phyloP scores from a whole-genome alignment of 768 basidiomycete genomes.

The Lepiota brunneoincarnata region DNA sequence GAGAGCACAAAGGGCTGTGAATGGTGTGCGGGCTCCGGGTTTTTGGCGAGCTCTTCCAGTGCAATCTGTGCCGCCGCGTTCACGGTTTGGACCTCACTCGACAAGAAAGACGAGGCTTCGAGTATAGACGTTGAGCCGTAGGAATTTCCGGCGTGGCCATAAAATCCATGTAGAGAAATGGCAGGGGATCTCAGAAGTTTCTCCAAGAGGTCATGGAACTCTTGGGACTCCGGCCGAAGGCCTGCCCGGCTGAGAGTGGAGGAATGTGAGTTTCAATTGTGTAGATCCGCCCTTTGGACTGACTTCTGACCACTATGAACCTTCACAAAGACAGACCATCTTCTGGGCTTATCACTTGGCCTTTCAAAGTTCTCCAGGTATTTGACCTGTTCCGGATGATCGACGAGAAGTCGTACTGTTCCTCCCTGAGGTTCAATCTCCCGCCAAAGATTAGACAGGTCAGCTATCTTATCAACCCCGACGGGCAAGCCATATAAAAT shows the following conservation, averaged over 20 bases:
- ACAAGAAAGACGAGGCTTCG: conserved; percentile 64
- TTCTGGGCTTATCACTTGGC: conserved; percentile 31
- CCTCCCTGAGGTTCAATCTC: conserved; percentile 55
- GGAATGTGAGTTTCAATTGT: conserved; percentile 14
- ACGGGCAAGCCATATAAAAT: conserved; percentile 81
- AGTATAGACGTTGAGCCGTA: conserved; percentile 71
- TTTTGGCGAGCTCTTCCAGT: conserved; percentile 40
- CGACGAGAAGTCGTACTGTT: conserved; percentile 65
- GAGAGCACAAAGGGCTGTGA: conserved; percentile 64
- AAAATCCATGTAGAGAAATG: conserved; percentile 77
- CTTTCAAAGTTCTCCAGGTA: conserved; percentile 62
- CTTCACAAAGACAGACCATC: conserved; percentile 82
- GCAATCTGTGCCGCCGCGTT: conserved; percentile 62
- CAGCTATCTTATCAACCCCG: conserved; percentile 65
- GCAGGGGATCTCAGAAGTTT: conserved; percentile 49
- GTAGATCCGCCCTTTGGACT: conserved; percentile 19
- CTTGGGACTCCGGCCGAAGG: conserved; percentile 46
- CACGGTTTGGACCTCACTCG: conserved; percentile 67
- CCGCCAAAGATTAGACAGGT: conserved; percentile 59
- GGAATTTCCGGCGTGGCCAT: conserved; percentile 74
- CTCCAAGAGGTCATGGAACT: conserved; percentile 54
- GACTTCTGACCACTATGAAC: conserved; percentile 77
- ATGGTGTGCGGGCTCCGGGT: conserved; percentile 27
- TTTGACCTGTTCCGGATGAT: conserved; percentile 70
- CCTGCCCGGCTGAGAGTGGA: conserved; percentile 64